A percentile compares a stretch with the other conserved stretches of the same genome.
phyloP scores from a whole-genome alignment of 305 asterid species.

The Coffea humblotiana region DNA sequence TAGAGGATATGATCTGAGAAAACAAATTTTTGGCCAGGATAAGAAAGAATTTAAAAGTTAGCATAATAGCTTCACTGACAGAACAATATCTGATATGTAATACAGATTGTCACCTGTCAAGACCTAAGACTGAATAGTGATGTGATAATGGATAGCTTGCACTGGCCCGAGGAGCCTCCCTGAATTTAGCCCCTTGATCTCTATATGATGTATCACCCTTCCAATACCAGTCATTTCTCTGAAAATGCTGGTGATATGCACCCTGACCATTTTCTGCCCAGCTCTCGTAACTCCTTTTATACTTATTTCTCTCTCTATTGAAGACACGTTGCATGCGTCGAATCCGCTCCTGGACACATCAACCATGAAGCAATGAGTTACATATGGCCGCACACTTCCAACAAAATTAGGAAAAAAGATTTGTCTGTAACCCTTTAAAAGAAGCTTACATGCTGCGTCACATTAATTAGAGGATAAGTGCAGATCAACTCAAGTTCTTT shows the following conservation, averaged over 20 bases:
- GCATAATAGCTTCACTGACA: neutral
- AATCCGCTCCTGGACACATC: conserved; percentile 70
- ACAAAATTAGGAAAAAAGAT: neutral
- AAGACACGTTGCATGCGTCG: conserved; percentile 93
- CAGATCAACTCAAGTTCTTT: neutral
- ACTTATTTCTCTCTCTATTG: conserved; percentile 79
- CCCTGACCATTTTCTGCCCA: conserved; percentile 73
- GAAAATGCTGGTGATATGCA: conserved; percentile 75
- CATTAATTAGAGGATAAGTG: neutral
- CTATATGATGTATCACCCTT: conserved; percentile 62
- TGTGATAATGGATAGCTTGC: conserved; percentile 58
- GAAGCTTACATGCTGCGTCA: neutral
- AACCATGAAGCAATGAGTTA: conserved; percentile 8
- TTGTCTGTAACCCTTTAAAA: neutral
- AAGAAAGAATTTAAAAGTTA: neutral
- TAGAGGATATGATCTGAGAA: neutral
- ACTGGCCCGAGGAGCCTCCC: conserved; percentile 53
- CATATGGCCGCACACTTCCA: conserved; percentile 5
- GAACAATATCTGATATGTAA: neutral
- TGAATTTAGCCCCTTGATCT: conserved; percentile 46
- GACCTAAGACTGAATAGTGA: conserved; percentile 91
- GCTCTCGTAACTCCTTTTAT: conserved; percentile 69
- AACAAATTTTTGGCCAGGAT: neutral
- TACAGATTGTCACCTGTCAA: conserved; percentile 56
- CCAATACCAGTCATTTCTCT: conserved; percentile 98